phyloP scores from a whole-genome alignment of 345 rosid species.

The Pistacia atlantica region DNA sequence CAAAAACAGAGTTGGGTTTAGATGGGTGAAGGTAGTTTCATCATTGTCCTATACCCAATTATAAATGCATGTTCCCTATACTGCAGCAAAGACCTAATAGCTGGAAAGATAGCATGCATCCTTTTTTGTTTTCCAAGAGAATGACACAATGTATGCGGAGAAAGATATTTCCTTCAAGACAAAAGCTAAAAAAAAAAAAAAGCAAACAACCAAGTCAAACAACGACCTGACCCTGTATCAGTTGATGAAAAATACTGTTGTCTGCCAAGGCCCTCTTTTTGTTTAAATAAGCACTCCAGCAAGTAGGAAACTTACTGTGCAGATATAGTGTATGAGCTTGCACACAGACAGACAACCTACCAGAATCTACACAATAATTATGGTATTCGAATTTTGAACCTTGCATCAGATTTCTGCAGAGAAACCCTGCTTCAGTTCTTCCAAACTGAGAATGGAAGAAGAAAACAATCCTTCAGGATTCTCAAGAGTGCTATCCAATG shows the following conservation, averaged over 20 bases:
- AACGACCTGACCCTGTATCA: neutral
- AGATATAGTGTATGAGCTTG: neutral
- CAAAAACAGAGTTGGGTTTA: neutral
- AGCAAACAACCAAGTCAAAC: neutral
- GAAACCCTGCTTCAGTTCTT: neutral
- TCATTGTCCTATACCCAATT: neutral
- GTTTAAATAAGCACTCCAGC: neutral
- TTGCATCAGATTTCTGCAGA: neutral
- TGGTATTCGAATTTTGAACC: neutral
- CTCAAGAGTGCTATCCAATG: neutral
- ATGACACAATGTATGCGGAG: neutral
- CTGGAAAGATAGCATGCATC: neutral
- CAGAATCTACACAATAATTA: neutral
- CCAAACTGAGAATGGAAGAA: conserved; percentile 7
- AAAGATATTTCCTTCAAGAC: neutral
- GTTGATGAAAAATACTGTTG: neutral
- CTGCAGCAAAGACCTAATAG: neutral
- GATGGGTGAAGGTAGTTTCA: neutral
- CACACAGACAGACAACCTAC: neutral
- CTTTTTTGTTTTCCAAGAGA: neutral
- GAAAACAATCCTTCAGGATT: neutral
- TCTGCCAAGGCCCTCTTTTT: neutral
- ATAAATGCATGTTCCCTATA: neutral
- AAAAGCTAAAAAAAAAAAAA: conserved; percentile 1
- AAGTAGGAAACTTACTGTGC: neutral